These are phyloP conservation scores for Paraphoma chrysanthemicola DNA, from an alignment of 2,329 filamentous ascomycete species.

Conservation along the genomic window DNA sequence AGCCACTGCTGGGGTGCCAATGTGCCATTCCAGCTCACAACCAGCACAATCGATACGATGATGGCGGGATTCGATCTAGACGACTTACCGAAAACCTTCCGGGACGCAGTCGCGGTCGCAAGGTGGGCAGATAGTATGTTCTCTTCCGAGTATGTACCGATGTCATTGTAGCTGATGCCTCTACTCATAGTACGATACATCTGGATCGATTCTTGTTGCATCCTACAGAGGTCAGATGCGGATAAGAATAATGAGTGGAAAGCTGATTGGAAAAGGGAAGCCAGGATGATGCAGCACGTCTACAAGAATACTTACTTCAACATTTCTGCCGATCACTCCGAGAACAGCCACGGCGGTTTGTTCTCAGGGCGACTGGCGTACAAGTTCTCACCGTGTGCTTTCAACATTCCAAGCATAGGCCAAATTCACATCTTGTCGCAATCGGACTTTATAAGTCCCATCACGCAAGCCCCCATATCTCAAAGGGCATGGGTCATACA, in stretches of 20 bases:
- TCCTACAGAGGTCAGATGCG: not conserved
- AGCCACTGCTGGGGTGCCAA: conserved; percentile 8
- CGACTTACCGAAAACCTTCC: not conserved
- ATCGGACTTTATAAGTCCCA: not conserved
- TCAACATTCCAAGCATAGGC: not conserved
- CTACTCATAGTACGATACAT: conserved; percentile 2
- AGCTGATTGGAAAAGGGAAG: conserved; percentile 4
- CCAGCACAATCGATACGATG: not conserved
- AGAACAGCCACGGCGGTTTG: conserved; percentile 1
- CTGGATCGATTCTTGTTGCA: conserved; percentile 11
- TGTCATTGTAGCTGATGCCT: not conserved
- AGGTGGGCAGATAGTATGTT: conserved; percentile 1
- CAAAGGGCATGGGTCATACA: conserved; percentile 2
- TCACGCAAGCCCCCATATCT: conserved; percentile 1
- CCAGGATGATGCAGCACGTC: conserved; percentile 5
- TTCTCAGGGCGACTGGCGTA: conserved; percentile 1
- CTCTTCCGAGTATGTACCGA: not conserved
- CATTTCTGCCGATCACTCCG: conserved; percentile 4
- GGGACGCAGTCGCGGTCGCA: not conserved
- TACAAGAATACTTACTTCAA: conserved; percentile 7
- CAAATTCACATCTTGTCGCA: conserved; percentile 1
- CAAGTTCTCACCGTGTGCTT: conserved; percentile 1
- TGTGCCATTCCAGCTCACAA: conserved; percentile 1
- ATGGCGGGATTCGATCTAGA: not conserved
- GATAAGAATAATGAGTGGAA: not conserved